Base-by-base conservation (phyloP, 805 yeast genomes). In the Pichia eremophila region DNA sequence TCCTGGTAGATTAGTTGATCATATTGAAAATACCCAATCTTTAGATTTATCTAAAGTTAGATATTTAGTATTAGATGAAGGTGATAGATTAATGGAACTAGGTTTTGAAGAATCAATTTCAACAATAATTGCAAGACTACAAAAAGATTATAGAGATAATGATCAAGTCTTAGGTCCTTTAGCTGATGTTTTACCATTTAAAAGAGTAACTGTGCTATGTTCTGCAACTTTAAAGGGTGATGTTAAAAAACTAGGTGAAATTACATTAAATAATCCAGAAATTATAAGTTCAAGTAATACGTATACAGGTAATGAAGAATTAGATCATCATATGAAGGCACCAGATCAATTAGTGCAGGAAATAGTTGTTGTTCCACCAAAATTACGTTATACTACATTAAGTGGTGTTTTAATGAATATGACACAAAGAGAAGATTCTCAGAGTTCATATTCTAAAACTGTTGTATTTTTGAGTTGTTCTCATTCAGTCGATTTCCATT, bases 401-500 rank as follows among this genome's bases (percentile, higher is more conserved):
- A 79, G 85, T 9, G 89, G 86, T 1, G 61, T 74, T 6, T 69
- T 93, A 50, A 78, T 75, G 58, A 68, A 72, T 17, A 65, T 82
- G 6, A 66, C 75, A 1, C 56, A 52, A 6, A 55, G 55, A 9
- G 65, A 71, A 0, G 25, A n/a, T 11, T 37, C 18, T 6, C 7
- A 11, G 4, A n/a, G 11, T 19, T 27, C 17, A 9, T 45, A 38
- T 27, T 61, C 77, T 2, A 75, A 85, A 52, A 79, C 88, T 1
- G 82, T 93, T 62, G 88, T 93, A 0, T 93, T 93, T 63, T 75
- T 90, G 54, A 85, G 96, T 14, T 91, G 99, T 68, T 81, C 98
- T 0, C 98, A 91, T 61, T 85, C 96, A n/a, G 98, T 95, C 22
- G 90, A 93, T 56, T 93, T 85, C 69, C 96, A 93, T 66, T 88